Evolutionary conservation across 352 stramenopile species (phyloP).

Genomic region (Phytophthora melonis): DNA sequence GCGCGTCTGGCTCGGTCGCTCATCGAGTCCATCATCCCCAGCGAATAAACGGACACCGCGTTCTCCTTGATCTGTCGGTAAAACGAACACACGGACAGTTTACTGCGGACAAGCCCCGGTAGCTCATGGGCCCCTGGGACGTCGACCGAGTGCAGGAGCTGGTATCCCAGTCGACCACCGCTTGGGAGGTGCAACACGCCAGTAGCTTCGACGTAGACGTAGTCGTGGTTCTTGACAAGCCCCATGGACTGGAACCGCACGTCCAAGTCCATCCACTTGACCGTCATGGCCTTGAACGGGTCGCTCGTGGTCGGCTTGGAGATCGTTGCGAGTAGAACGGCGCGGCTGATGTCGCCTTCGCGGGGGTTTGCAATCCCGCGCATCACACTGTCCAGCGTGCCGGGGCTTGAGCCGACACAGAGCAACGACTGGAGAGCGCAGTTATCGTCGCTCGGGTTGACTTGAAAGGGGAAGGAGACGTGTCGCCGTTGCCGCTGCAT

Average conservation of each 20-base stretch:
- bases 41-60: constrained; percentile 32
- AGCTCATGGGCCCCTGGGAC: constrained; percentile 34
- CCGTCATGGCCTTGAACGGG: constrained; percentile 30
- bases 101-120: constrained; percentile 35
- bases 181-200: constrained; percentile 29
- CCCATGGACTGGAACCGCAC: constrained; percentile 32
- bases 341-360: constrained; percentile 36
- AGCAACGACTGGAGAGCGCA: constrained; percentile 17
- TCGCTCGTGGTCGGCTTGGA: constrained; percentile 40
- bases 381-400: constrained; percentile 38
- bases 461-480: neutral
- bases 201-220: constrained; percentile 49
- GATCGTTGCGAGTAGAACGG: constrained; percentile 40
- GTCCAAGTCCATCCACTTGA: constrained; percentile 38
- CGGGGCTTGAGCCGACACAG: constrained; percentile 19
- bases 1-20: constrained; percentile 8
- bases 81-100: constrained; percentile 37
- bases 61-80: constrained; percentile 27
- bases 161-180: constrained; percentile 43
- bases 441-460: neutral
- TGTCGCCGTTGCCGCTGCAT: constrained; percentile 9
- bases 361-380: constrained; percentile 27
- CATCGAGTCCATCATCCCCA: constrained; percentile 23
- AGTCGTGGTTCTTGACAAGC: constrained; percentile 45
- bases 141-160: constrained; percentile 58